Conservation (phyloP, 768 basidiomycete genomes). For the Aureoboletus auriporus region DNA sequence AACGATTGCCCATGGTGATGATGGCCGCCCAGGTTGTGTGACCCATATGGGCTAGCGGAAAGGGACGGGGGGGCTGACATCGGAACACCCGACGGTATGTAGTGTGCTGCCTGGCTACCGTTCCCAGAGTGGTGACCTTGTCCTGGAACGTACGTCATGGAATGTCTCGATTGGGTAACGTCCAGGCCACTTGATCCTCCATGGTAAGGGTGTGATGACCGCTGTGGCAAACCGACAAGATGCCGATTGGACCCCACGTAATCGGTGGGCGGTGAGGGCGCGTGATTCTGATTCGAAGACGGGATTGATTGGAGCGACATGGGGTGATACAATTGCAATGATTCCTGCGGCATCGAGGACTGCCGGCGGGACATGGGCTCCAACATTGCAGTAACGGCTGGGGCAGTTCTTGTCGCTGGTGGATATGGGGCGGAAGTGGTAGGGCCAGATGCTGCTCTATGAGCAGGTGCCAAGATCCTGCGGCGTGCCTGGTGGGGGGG, state of each 20-base stretch:
- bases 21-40: slow-evolving; percentile 25
- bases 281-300: slow-evolving; percentile 29
- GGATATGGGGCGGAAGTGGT: slow-evolving; percentile 77
- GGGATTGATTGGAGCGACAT: slow-evolving; percentile 64
- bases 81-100: slow-evolving; percentile 38
- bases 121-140: slow-evolving; percentile 42
- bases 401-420: slow-evolving; percentile 33
- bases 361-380: slow-evolving; percentile 47
- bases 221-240: slow-evolving; percentile 42
- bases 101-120: slow-evolving; percentile 24
- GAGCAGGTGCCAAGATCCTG: slow-evolving; percentile 79
- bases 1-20: slow-evolving; percentile 27
- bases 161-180: slow-evolving; percentile 30
- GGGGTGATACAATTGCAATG: slow-evolving; percentile 73
- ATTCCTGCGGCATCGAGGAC: slow-evolving; percentile 63
- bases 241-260: slow-evolving; percentile 42
- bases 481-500: slow-evolving; percentile 58
- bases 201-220: slow-evolving; percentile 29
- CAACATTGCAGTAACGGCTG: slow-evolving; percentile 23
- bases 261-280: slow-evolving; percentile 32
- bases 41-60: slow-evolving; percentile 34
- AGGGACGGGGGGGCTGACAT: slow-evolving; percentile 51
- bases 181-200: slow-evolving; percentile 21
- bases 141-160: slow-evolving; percentile 37
- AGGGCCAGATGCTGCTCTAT: slow-evolving; percentile 69